Evolutionary conservation across 1,284 basidiomycete species (phyloP), one percentile per base, ranked within the genome.

Genomic region (Tremellales sp.): DNA sequence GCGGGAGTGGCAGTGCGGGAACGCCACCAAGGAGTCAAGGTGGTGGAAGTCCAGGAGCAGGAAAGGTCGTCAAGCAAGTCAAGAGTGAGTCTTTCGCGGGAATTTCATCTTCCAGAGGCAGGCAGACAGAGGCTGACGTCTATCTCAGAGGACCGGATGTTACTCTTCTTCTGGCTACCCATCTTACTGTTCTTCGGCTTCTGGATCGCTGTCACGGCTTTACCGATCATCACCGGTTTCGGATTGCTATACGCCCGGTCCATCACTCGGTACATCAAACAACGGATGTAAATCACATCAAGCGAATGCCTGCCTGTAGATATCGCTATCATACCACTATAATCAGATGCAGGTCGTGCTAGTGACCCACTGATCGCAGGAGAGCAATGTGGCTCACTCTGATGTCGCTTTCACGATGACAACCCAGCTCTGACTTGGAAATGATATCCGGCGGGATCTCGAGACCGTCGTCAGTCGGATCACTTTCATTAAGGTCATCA

Each of bases 131-230:
- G 19, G 33, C 33, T 36, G 13, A 36, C 33, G 33, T n/a, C 19
- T 13, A 40, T 44, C 60, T 22, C 62, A 89, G 90, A 88, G 72
- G 91, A 97, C 71, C 84, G 84, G 42, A 96, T 97, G 92, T 81
- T 97, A 43, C 74, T 92, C 45, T 75, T 89, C 49, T 96, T 97
- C 79, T 97, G 92, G 92, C 80, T 96, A 59, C 92, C 92, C 3
- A 88, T 93, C 57, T 78, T 96, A 26, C 61, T 69, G 11, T 72
- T 72, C 44, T 65, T 72, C 12, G 68, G 68, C 15, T 72, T 72
- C 45, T 72, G 70, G 70, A 51, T 70, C n/a, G 45, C 68, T 4
- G 66, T 72, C 43, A 64, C 68, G 6, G 68, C 68, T 13, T 51
- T 72, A 23, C 70, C 70, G 3, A 67, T 72, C 42, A 63, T 62